These are phyloP conservation scores for Cyberlindnera subsufficiens DNA, from an alignment of 805 yeast genomes.

Conservation along the genomic window DNA sequence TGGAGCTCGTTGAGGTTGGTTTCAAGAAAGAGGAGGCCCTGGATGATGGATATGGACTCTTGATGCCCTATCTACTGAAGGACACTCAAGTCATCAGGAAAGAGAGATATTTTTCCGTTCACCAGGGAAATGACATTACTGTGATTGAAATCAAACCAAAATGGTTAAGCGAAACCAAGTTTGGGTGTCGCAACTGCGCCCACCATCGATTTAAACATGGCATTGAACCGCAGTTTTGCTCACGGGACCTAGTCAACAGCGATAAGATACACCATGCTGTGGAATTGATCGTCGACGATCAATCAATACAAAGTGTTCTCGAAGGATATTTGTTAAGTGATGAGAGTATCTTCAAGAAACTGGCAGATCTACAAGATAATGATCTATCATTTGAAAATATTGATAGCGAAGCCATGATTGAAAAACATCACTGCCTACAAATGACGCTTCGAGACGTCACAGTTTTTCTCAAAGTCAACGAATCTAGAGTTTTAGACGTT, in stretches of 20 bases:
- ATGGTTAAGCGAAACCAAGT: conserved; percentile 38
- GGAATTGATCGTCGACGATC: background rate
- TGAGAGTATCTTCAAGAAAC: conserved; percentile 18
- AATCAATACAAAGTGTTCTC: conserved; percentile 3
- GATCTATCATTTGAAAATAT: conserved; percentile 1
- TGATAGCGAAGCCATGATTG: conserved; percentile 7
- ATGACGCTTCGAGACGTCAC: conserved; percentile 36
- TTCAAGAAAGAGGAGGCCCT: conserved; percentile 9
- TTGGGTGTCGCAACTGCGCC: conserved; percentile 55
- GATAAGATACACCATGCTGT: background rate
- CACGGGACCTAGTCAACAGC: conserved; percentile 30
- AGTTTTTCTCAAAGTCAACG: conserved; percentile 25
- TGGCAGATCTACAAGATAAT: conserved; percentile 21
- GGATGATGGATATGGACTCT: conserved; percentile 37
- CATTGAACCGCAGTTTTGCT: conserved; percentile 36
- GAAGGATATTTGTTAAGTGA: conserved; percentile 15
- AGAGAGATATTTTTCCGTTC: conserved; percentile 33
- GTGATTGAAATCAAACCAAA: conserved; percentile 55
- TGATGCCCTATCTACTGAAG: conserved; percentile 36
- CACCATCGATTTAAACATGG: conserved; percentile 31
- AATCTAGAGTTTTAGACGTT: background rate
- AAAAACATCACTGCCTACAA: conserved; percentile 20
- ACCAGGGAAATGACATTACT: conserved; percentile 12
- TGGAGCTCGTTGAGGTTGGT: conserved; percentile 9
- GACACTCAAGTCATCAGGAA: conserved; percentile 24